phyloP scores from a whole-genome alignment of 2,329 filamentous ascomycete genomes.

The Albifimbria verrucaria region DNA sequence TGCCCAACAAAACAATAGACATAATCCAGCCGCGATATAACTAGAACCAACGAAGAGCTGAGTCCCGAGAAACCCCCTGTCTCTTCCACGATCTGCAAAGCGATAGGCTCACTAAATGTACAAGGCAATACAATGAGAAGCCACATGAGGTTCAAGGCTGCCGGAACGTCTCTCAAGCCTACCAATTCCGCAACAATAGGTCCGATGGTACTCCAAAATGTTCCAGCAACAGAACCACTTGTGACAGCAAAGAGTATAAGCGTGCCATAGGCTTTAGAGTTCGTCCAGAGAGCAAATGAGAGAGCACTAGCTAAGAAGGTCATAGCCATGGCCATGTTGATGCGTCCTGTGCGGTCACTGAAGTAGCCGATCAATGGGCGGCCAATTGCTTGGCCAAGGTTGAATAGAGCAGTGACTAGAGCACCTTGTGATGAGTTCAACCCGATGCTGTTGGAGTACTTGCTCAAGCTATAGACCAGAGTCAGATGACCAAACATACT shows the following conservation, averaged over 20 bases:
- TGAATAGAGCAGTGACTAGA: conserved; percentile 59
- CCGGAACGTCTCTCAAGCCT: conserved; percentile 5
- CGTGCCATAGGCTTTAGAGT: conserved; percentile 6
- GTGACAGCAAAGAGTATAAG: conserved; percentile 8
- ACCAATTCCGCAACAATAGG: conserved; percentile 10
- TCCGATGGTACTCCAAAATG: conserved; percentile 10
- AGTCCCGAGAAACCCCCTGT: conserved; percentile 11
- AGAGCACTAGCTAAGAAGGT: conserved; percentile 25
- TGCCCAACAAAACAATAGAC: conserved; percentile 1
- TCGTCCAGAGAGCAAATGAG: conserved; percentile 7
- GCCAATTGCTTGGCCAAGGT: conserved; percentile 57
- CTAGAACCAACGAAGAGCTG: conserved; percentile 12
- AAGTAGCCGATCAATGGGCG: conserved; percentile 61
- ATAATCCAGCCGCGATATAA: conserved; percentile 5
- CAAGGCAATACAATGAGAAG: conserved; percentile 7
- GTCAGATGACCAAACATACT: conserved; percentile 65
- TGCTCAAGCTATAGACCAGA: conserved; percentile 61
- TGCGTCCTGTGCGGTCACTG: conserved; percentile 55
- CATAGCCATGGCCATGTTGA: conserved; percentile 58
- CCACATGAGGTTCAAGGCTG: conserved; percentile 12
- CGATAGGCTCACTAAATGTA: conserved; percentile 11
- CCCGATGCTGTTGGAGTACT: conserved; percentile 58
- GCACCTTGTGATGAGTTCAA: conserved; percentile 57
- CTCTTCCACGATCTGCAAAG: conserved; percentile 4
- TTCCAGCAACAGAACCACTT: conserved; percentile 5